phyloP scores from a whole-genome alignment of 352 stramenopile species.

The Elongisporangium anandrum region DNA sequence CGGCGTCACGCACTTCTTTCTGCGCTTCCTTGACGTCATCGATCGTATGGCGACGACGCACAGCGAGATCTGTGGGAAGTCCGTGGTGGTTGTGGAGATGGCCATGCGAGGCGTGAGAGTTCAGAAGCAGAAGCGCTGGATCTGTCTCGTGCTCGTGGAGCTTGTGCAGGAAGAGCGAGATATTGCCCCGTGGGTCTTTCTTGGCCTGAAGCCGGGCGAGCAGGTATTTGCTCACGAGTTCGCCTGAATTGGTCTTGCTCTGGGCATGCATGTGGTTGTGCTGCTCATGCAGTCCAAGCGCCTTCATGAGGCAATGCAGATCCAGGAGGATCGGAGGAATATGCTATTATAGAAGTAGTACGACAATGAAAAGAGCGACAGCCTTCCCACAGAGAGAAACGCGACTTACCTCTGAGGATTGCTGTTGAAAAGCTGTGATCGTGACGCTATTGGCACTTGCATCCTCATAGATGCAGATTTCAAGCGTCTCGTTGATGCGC shows the following conservation, averaged over 20 bases:
- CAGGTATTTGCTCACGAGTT: conserved; percentile 64
- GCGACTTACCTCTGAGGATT: conserved; percentile 20
- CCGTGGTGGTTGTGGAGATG: conserved; percentile 13
- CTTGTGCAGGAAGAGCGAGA: conserved; percentile 62
- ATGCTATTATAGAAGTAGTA: conserved; percentile 10
- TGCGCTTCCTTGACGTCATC: conserved; percentile 76
- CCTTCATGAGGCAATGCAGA: conserved; percentile 37
- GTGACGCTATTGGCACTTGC: conserved; percentile 59
- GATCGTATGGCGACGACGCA: conserved; percentile 73
- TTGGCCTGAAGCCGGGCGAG: conserved; percentile 65
- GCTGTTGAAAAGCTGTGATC: conserved; percentile 57
- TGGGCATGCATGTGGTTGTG: conserved; percentile 7
- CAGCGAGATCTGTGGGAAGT: conserved; percentile 42
- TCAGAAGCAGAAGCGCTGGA: conserved; percentile 30
- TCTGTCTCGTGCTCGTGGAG: conserved; percentile 65
- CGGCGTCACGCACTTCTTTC: conserved; percentile 61
- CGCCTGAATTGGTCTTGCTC: conserved; percentile 16
- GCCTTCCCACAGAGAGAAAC: no score
- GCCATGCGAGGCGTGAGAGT: neutral
- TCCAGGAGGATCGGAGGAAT: conserved; percentile 57
- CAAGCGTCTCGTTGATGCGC: conserved; percentile 83
- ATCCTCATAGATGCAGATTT: conserved; percentile 83
- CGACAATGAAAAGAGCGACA: neutral
- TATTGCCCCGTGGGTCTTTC: conserved; percentile 30
- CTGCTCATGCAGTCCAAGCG: conserved; percentile 23